A percentile compares a stretch with the other conserved stretches of the same genome.
Evolutionary conservation across 306 rosid species (phyloP).

Genomic region (Hylodesmum podocarpum): DNA sequence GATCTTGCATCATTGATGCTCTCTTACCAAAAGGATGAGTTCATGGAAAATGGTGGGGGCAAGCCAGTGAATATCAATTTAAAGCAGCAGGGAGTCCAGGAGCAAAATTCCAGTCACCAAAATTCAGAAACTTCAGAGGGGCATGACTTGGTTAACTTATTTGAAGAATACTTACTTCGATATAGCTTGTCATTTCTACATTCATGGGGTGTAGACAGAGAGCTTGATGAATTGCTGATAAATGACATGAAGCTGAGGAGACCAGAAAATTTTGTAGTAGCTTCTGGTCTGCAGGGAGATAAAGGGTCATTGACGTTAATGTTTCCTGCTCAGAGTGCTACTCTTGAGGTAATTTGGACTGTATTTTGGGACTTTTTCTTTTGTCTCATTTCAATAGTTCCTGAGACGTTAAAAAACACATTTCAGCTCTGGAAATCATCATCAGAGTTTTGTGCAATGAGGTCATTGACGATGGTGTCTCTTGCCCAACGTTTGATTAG

Average conservation of each 20-base stretch:
- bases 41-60: slow-evolving; percentile 33
- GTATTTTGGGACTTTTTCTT: slow-evolving; percentile 41
- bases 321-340: slow-evolving; percentile 75
- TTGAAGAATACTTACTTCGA: slow-evolving; percentile 78
- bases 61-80: slow-evolving; percentile 39
- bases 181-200: slow-evolving; percentile 90
- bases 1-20: slow-evolving; percentile 74
- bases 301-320: slow-evolving; percentile 87
- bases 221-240: slow-evolving; percentile 79
- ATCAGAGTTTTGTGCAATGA: slow-evolving; percentile 88
- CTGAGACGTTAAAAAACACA: slow-evolving; percentile 49
- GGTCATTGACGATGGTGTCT: slow-evolving; percentile 90
- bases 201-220: slow-evolving; percentile 72
- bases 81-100: slow-evolving; percentile 58
- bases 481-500: slow-evolving; percentile 92
- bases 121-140: slow-evolving; percentile 51
- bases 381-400: slow-evolving; percentile 35
- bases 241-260: slow-evolving; percentile 81
- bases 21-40: slow-evolving; percentile 52
- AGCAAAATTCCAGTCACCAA: slow-evolving; percentile 46
- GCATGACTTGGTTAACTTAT: slow-evolving; percentile 53
- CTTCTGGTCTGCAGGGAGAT: slow-evolving; percentile 92
- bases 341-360: slow-evolving; percentile 71
- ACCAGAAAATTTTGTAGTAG: slow-evolving; percentile 71
- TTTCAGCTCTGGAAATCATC: slow-evolving; percentile 99